phyloP scores from a whole-genome alignment of 2,329 filamentous ascomycete genomes.

The Stemphylium vesicarium region DNA sequence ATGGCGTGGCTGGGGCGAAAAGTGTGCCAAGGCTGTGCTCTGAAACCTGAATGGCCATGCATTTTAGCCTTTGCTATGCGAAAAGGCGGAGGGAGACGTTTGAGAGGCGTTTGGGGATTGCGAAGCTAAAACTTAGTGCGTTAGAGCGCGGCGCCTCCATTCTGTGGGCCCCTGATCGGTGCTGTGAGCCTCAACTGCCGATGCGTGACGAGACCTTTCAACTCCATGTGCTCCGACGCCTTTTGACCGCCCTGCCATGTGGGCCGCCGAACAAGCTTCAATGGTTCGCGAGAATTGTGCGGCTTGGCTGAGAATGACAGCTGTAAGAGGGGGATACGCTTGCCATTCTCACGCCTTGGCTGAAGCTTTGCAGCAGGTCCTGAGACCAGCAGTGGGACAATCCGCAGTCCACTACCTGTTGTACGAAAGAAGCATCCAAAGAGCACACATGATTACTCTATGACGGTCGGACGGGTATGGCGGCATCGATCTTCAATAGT shows the following conservation, averaged over 20 bases:
- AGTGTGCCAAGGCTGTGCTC: slow-evolving; percentile 14
- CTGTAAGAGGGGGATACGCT: slow-evolving; percentile 15
- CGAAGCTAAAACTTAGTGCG: slow-evolving; percentile 28
- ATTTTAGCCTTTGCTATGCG: slow-evolving; percentile 26
- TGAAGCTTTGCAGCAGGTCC: neutral
- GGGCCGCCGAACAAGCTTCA: slow-evolving; percentile 9
- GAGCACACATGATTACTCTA: neutral
- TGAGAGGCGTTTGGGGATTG: slow-evolving; percentile 37
- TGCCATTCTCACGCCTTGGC: slow-evolving; percentile 10
- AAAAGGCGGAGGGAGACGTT: slow-evolving; percentile 31
- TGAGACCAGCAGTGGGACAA: neutral
- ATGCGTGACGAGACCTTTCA: neutral
- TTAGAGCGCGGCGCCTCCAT: slow-evolving; percentile 30
- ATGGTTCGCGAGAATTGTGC: slow-evolving; percentile 8
- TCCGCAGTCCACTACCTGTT: neutral
- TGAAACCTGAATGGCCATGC: slow-evolving; percentile 43
- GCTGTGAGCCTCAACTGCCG: slow-evolving; percentile 11
- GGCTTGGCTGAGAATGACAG: slow-evolving; percentile 24
- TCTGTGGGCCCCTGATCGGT: slow-evolving; percentile 2
- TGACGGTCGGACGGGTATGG: neutral
- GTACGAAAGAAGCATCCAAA: neutral
- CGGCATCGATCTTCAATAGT: neutral
- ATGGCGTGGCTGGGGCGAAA: slow-evolving; percentile 23
- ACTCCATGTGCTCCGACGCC: slow-evolving; percentile 3
- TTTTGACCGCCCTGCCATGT: slow-evolving; percentile 7